These are phyloP conservation scores for Exophiala lecanii-corni DNA, from an alignment of 2,329 filamentous ascomycete genomes.

Conservation along the genomic window DNA sequence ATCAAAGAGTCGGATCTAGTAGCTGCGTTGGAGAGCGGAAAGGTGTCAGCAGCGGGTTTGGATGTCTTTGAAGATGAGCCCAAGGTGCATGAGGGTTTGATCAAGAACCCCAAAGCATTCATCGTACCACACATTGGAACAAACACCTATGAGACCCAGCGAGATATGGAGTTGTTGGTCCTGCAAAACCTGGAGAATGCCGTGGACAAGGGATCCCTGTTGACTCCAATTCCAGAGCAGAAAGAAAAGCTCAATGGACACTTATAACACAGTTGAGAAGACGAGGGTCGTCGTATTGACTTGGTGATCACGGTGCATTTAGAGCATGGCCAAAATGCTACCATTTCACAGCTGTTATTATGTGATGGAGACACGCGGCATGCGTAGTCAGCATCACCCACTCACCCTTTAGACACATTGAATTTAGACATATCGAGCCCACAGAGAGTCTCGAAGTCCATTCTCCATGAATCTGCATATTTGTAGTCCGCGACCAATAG, in stretches of 20 bases:
- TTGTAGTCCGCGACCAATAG: too few relatives aligned
- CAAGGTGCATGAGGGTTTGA: slow-evolving; percentile 43
- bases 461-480: too few relatives aligned
- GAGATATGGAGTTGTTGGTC: slow-evolving; percentile 58
- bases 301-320: too few relatives aligned
- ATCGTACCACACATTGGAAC: slow-evolving; percentile 59
- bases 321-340: too few relatives aligned
- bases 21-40: slow-evolving; percentile 40
- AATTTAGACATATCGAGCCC: too few relatives aligned
- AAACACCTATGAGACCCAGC: slow-evolving; percentile 56
- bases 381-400: too few relatives aligned
- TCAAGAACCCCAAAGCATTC: slow-evolving; percentile 44
- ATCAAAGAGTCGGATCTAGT: slow-evolving; percentile 47
- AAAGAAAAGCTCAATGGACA: slow-evolving; percentile 32
- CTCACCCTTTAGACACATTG: too few relatives aligned
- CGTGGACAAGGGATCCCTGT: slow-evolving; percentile 52
- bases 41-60: slow-evolving; percentile 42
- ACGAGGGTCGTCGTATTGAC: too few relatives aligned
- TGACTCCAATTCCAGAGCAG: slow-evolving; percentile 60
- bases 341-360: too few relatives aligned
- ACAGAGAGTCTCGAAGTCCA: too few relatives aligned
- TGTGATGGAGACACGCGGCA: too few relatives aligned
- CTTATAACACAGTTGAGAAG: slow-evolving; percentile 9
- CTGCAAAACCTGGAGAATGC: slow-evolving; percentile 54
- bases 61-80: slow-evolving; percentile 48